Evolutionary conservation across 805 yeast genomes (phyloP), one percentile per base, ranked within the genome.

Genomic region (Kodamaea kakaduensis): DNA sequence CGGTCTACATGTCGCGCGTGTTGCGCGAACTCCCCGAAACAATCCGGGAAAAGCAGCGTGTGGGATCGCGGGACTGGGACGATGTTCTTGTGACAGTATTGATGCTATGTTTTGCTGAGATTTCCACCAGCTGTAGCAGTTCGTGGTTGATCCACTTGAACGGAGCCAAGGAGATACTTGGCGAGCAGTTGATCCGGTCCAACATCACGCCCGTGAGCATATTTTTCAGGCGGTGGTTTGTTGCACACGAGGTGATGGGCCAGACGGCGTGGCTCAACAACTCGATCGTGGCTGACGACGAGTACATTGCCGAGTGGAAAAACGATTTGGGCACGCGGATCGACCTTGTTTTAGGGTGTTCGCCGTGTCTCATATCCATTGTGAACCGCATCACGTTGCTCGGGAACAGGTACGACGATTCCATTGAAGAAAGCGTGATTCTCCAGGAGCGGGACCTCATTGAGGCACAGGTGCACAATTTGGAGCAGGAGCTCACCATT

Each of bases 171-270:
- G 50, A 48, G n/a, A 56, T 62, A 17, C 38, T 64, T 23, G 53
- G 48, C 30, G 54, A 56, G 6, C 44, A 54, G 6, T 42, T 48
- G 19, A 46, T 47, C 9, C 43, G 47, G 28, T 45, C 48, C 22
- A 53, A 46, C 15, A 35, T 51, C 24, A 54, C 56, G 25, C 64
- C 67, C 1, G 43, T 65, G 36, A 57, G 54, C 8, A 54, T 47
- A 19, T 65, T 66, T 34, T 63, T 64, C 37, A 50, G 60, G 5
- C 39, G 67, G 12, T 66, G 65, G 40, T 60, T 67, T 40, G 53
- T 62, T 5, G 50, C 63, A 9, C 71, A 67, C 42, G 73, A 67
- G 38, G 63, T 67, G 2, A 60, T 67, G 69, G 67, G 69, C 3
- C 67, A 63, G 31, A 66, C 72, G 0, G 67, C 65, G 2, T 63